phyloP scores from a whole-genome alignment of 2,329 filamentous ascomycete genomes.

The Alternaria alternata region DNA sequence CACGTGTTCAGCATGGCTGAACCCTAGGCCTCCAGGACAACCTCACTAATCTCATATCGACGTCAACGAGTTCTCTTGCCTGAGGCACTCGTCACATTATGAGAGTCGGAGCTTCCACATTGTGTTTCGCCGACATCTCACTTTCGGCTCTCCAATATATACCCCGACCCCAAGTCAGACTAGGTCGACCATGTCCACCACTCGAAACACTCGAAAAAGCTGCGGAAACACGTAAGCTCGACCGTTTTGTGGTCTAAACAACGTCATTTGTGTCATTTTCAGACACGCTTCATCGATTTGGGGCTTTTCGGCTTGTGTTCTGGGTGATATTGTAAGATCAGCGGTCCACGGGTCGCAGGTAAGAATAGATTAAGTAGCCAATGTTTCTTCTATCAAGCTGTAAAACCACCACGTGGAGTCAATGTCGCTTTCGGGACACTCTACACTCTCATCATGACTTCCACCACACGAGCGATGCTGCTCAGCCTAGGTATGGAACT shows the following conservation, averaged over 20 bases:
- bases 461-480: constrained; percentile 13
- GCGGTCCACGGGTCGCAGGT: constrained; percentile 7
- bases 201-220: constrained; percentile 23
- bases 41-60: constrained; percentile 1
- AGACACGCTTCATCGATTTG: constrained; percentile 11
- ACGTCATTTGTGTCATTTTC: constrained; percentile 25
- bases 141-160: constrained; percentile 42
- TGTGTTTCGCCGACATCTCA: constrained; percentile 36
- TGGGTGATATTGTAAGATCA: constrained; percentile 5
- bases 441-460: constrained; percentile 17
- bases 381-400: not conserved
- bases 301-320: constrained; percentile 19
- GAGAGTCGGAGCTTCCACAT: constrained; percentile 28
- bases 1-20: constrained; percentile 10
- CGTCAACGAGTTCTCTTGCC: constrained; percentile 13
- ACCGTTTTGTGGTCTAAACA: constrained; percentile 15
- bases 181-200: constrained; percentile 23
- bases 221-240: constrained; percentile 37
- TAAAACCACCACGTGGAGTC: not conserved
- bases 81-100: not conserved
- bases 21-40: not conserved
- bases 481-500: constrained; percentile 24
- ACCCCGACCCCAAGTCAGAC: constrained; percentile 20
- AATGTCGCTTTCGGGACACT: not conserved
- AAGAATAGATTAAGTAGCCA: constrained; percentile 11